A percentile compares a stretch with the other conserved stretches of the same genome.
Conservation (phyloP, 1,139 yeast species). For the Yamadazyma blattariae region DNA sequence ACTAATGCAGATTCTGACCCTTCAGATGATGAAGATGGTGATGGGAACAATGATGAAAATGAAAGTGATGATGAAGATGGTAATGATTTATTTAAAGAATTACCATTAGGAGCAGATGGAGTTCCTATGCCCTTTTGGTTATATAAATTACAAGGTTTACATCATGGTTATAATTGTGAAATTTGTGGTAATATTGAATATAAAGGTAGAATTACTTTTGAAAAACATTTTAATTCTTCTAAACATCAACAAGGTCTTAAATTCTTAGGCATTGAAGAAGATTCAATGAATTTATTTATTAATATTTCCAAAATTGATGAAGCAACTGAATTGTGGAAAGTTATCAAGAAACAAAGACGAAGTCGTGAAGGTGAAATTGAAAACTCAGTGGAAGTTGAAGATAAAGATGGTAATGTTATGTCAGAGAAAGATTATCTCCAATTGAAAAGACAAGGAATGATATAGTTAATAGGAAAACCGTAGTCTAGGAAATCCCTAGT, state of each 20-base stretch:
- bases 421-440: constrained; percentile 77
- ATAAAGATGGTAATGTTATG: constrained; percentile 91
- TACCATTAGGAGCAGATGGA: constrained; percentile 88
- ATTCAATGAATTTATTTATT: constrained; percentile 45
- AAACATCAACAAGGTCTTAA: constrained; percentile 74
- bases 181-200: constrained; percentile 78
- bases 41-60: constrained; percentile 16
- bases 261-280: constrained; percentile 65
- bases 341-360: constrained; percentile 38
- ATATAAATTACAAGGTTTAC: constrained; percentile 84
- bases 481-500: background rate
- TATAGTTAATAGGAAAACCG: constrained; percentile 1
- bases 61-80: constrained; percentile 18
- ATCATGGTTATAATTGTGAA: constrained; percentile 73
- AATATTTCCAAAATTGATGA: constrained; percentile 69
- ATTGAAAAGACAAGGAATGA: constrained; percentile 77
- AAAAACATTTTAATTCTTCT: constrained; percentile 67
- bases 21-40: constrained; percentile 18
- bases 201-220: constrained; percentile 71
- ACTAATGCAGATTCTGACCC: constrained; percentile 35
- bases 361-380: constrained; percentile 44
- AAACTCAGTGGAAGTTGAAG: constrained; percentile 78
- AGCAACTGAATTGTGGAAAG: constrained; percentile 58
- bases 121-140: constrained; percentile 93
- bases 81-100: constrained; percentile 34